Percentiles rank a stretch among this genome's conserved stretches.
Evolutionary conservation across 2,329 filamentous ascomycete genomes (phyloP).

Genomic region (Monosporascus sp.): DNA sequence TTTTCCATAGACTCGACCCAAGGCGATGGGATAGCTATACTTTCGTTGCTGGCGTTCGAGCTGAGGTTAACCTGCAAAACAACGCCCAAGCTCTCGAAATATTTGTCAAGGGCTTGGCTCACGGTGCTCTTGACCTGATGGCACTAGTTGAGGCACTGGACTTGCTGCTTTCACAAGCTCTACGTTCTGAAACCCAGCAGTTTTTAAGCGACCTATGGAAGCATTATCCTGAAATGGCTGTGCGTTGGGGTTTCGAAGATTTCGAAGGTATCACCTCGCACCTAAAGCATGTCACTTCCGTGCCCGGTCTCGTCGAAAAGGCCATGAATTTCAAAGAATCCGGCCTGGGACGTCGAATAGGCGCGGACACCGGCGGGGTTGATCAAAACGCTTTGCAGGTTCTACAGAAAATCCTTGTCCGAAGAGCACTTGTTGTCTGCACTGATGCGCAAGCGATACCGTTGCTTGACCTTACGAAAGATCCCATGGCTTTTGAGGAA

Average conservation of each 20-base stretch:
- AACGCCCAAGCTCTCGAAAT: constrained; percentile 32
- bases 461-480: constrained; percentile 37
- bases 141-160: constrained; percentile 38
- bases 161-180: constrained; percentile 35
- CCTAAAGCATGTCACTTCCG: constrained; percentile 15
- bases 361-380: constrained; percentile 1
- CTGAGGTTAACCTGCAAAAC: constrained; percentile 38
- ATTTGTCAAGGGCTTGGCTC: constrained; percentile 34
- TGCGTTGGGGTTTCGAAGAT: constrained; percentile 14
- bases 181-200: constrained; percentile 21
- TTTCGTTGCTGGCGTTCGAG: constrained; percentile 36
- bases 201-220: constrained; percentile 19
- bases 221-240: constrained; percentile 20
- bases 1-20: constrained; percentile 36
- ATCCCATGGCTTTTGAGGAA: constrained; percentile 37
- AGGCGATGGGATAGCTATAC: constrained; percentile 36
- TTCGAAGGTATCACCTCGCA: constrained; percentile 21
- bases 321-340: constrained; percentile 14
- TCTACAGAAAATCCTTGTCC: constrained; percentile 23
- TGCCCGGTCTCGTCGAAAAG: constrained; percentile 22
- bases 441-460: constrained; percentile 21
- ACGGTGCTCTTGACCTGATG: constrained; percentile 14
- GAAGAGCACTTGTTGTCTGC: constrained; percentile 23
- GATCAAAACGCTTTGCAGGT: constrained; percentile 13
- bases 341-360: constrained; percentile 4